These are phyloP conservation scores for Geotrichum australiense DNA, from an alignment of 1,139 yeast genomes.

Conservation along the genomic window DNA sequence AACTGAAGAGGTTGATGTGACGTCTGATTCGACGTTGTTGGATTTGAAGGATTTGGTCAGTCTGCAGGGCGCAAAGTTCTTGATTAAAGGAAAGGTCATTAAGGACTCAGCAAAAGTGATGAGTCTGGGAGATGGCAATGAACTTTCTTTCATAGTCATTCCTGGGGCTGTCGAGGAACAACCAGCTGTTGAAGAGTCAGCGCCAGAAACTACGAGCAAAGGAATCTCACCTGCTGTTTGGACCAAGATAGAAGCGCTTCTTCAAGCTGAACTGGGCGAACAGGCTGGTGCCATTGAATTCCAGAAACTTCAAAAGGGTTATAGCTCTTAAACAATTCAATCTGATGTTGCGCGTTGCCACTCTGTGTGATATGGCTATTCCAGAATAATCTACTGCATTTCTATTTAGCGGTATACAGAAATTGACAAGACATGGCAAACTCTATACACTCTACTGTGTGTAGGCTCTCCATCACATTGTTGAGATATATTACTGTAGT, in stretches of 20 bases:
- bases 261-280: neutral
- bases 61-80: conserved; percentile 2
- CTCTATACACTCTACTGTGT: no score
- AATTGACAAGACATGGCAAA: no score
- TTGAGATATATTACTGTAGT: no score
- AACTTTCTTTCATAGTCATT: neutral
- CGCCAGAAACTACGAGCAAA: neutral
- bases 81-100: conserved; percentile 2
- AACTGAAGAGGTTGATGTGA: conserved; percentile 1
- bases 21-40: neutral
- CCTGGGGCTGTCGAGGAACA: neutral
- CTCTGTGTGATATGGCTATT: no score
- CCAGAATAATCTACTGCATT: no score
- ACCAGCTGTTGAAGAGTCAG: neutral
- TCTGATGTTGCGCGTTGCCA: no score
- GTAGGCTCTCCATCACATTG: no score
- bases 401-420: no score
- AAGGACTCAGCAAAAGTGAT: conserved; percentile 4
- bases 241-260: neutral
- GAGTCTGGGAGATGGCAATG: neutral
- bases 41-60: conserved; percentile 3
- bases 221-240: neutral
- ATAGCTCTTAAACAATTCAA: neutral
- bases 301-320: neutral
- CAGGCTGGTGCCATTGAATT: neutral